Evolutionary conservation across 2,329 filamentous ascomycete species (phyloP).

Genomic region (Didymella exigua): DNA sequence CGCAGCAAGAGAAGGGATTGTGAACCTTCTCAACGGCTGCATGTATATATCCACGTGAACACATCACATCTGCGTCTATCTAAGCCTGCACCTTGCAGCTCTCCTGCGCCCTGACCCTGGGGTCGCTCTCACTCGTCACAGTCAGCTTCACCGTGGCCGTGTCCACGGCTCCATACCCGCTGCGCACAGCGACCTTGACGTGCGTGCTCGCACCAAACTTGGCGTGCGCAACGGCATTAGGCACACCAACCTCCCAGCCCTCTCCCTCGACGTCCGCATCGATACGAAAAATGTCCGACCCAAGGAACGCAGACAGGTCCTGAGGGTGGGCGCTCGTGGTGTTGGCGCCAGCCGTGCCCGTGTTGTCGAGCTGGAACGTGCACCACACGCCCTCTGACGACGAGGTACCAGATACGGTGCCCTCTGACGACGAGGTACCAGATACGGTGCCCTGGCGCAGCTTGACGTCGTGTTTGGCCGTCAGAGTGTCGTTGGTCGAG

Average conservation of each 20-base stretch:
- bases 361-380: conserved; percentile 57
- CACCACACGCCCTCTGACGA: conserved; percentile 51
- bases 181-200: conserved; percentile 53
- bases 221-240: conserved; percentile 49
- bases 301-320: conserved; percentile 50
- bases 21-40: too few species aligned
- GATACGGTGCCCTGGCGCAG: conserved; percentile 47
- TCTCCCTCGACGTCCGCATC: conserved; percentile 51
- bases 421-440: conserved; percentile 37
- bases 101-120: conserved; percentile 19
- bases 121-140: conserved; percentile 56
- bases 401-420: conserved; percentile 36
- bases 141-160: conserved; percentile 52
- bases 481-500: conserved; percentile 49
- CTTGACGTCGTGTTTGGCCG: conserved; percentile 46
- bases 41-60: too few species aligned
- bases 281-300: conserved; percentile 57
- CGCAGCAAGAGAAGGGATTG: too few species aligned
- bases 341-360: conserved; percentile 41
- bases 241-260: conserved; percentile 56
- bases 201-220: conserved; percentile 49
- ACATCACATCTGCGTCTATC: not conserved
- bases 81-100: conserved; percentile 11
- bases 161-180: conserved; percentile 33
- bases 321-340: conserved; percentile 33